Conservation (phyloP, 2,329 filamentous ascomycete species). For the Ramichloridium luteum region DNA sequence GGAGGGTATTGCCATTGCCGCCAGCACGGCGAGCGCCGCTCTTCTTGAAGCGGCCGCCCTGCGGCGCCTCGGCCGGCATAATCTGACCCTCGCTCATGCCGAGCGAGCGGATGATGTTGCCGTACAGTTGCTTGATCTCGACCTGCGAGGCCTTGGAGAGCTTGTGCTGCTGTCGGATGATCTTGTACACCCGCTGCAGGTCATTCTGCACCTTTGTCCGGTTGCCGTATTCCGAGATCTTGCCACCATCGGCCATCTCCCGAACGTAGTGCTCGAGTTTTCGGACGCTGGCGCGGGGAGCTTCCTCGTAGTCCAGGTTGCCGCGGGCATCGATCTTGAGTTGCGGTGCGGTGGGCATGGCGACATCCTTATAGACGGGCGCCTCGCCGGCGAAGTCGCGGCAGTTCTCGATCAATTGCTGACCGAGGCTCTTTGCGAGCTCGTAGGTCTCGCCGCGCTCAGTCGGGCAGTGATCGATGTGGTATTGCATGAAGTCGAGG, state of each 20-base stretch:
- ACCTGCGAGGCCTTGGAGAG: conserved; percentile 91
- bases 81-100: conserved; percentile 98
- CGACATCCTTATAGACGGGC: conserved; percentile 93
- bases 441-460: conserved; percentile 95
- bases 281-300: conserved; percentile 73
- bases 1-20: conserved; percentile 42
- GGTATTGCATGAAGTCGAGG: conserved; percentile 98
- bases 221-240: conserved; percentile 97
- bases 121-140: conserved; percentile 91
- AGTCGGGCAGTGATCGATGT: conserved; percentile 96
- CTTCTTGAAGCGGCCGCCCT: conserved; percentile 49
- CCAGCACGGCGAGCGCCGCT: conserved; percentile 39
- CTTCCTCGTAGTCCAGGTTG: conserved; percentile 84
- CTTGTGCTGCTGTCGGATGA: conserved; percentile 97
- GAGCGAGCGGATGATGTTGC: conserved; percentile 83
- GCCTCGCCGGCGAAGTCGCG: conserved; percentile 74
- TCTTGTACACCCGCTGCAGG: conserved; percentile 86
- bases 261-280: conserved; percentile 98
- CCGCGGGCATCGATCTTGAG: conserved; percentile 87
- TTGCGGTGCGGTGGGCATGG: conserved; percentile 78
- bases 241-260: conserved; percentile 96
- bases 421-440: conserved; percentile 87
- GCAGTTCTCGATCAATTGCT: conserved; percentile 94
- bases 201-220: conserved; percentile 97
- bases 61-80: conserved; percentile 73